Evolutionary conservation across 1,284 basidiomycete species (phyloP).

Genomic region (Cronartium ribicola): DNA sequence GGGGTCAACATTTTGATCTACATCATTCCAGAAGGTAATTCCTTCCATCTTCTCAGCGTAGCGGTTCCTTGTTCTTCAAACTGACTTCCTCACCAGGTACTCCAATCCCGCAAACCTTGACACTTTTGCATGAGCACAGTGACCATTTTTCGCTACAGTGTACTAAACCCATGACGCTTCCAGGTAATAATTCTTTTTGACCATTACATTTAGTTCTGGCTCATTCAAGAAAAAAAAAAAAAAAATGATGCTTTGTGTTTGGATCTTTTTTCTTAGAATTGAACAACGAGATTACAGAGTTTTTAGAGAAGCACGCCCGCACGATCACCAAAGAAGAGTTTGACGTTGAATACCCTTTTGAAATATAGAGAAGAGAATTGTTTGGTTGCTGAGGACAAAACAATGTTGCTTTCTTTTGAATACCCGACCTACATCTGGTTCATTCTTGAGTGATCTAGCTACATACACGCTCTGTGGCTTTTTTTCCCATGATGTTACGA

Average conservation of each 20-base stretch:
- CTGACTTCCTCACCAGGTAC: constrained; percentile 12
- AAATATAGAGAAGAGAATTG: constrained; percentile 9
- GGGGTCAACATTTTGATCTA: constrained; percentile 36
- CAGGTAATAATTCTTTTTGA: constrained; percentile 18
- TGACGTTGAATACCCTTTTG: constrained; percentile 34
- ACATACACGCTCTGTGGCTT: no score
- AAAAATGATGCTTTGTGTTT: background rate
- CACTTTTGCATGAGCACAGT: constrained; percentile 38
- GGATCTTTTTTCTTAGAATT: constrained; percentile 23
- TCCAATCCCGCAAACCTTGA: constrained; percentile 24
- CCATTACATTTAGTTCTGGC: background rate
- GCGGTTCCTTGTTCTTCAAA: background rate
- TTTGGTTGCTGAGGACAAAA: no score
- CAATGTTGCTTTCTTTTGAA: no score
- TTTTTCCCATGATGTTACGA: no score
- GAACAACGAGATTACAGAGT: constrained; percentile 38
- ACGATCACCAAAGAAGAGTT: constrained; percentile 35
- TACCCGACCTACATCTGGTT: no score
- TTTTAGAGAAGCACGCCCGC: constrained; percentile 11
- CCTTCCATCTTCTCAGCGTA: no score
- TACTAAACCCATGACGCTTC: constrained; percentile 27
- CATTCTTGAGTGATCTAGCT: no score
- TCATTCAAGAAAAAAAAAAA: background rate
- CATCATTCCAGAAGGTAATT: constrained; percentile 28
- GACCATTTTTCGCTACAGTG: constrained; percentile 41